These are phyloP conservation scores for Suillus discolor DNA, from an alignment of 768 basidiomycete genomes.

Conservation along the genomic window DNA sequence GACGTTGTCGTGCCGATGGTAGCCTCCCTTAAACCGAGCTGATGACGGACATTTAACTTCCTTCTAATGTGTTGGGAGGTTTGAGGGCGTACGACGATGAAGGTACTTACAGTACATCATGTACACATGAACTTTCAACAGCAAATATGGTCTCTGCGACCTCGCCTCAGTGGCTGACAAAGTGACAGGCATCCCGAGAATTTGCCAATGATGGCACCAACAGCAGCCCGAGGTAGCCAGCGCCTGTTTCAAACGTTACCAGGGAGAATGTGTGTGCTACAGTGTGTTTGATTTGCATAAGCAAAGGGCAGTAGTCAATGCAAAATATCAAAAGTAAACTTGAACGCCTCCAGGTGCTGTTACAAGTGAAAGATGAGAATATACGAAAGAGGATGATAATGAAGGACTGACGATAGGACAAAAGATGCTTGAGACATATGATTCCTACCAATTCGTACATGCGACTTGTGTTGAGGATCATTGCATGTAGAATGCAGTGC, in stretches of 20 bases:
- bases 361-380: conserved; percentile 3
- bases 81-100: neutral
- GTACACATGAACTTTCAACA: neutral
- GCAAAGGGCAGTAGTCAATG: conserved; percentile 59
- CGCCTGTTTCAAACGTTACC: neutral
- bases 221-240: no score
- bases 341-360: conserved; percentile 76
- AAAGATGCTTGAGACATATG: conserved; percentile 71
- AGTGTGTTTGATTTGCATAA: neutral
- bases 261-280: neutral
- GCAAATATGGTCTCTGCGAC: neutral
- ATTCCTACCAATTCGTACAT: conserved; percentile 21
- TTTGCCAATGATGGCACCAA: neutral
- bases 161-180: neutral
- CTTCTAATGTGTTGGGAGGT: neutral
- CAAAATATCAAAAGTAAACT: conserved; percentile 71
- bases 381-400: neutral
- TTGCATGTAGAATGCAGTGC: neutral
- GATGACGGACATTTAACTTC: neutral
- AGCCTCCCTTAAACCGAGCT: neutral
- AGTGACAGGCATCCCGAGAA: neutral
- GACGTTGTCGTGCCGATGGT: neutral
- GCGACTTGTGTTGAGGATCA: neutral
- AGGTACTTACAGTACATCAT: neutral
- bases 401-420: conserved; percentile 62